Percentiles rank a stretch among this genome's conserved stretches.
Conservation (phyloP, 2,329 filamentous ascomycete genomes). For the Mycosphaerella sp. region DNA sequence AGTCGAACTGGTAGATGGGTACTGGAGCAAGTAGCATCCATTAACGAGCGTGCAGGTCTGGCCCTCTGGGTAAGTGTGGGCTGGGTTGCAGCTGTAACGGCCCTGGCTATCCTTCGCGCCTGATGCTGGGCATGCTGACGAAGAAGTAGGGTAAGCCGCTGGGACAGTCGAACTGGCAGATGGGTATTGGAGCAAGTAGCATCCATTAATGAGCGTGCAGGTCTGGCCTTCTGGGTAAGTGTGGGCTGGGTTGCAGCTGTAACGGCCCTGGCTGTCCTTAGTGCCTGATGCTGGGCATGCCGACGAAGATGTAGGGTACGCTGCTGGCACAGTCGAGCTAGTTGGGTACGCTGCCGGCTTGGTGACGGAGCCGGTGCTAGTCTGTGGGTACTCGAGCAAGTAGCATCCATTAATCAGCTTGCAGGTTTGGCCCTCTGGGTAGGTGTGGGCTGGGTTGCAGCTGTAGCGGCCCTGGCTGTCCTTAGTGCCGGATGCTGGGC, state of each 20-base stretch:
- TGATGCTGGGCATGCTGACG: not conserved
- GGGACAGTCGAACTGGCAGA: not conserved
- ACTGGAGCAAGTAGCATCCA: conserved; percentile 13
- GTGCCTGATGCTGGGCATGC: conserved; percentile 3
- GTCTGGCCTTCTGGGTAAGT: conserved; percentile 16
- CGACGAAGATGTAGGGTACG: conserved; percentile 8
- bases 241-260: conserved; percentile 19
- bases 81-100: conserved; percentile 14
- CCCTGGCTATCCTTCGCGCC: not conserved
- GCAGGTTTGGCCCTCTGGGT: conserved; percentile 18
- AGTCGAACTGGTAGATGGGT: conserved; percentile 5
- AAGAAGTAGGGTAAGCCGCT: not conserved
- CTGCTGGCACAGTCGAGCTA: not conserved
- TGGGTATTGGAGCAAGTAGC: not conserved
- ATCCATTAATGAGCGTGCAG: conserved; percentile 16
- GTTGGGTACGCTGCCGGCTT: conserved; percentile 1
- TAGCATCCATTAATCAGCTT: conserved; percentile 12
- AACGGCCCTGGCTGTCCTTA: conserved; percentile 4
- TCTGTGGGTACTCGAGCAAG: not conserved
- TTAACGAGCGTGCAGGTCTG: conserved; percentile 13
- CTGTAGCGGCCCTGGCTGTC: conserved; percentile 7
- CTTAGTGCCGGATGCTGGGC: conserved; percentile 3
- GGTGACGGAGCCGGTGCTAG: not conserved
- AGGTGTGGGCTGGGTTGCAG: conserved; percentile 18
- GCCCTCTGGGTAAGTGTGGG: conserved; percentile 18